These are phyloP conservation scores for Crucibulum laeve DNA, from an alignment of 768 basidiomycete species.

Conservation along the genomic window DNA sequence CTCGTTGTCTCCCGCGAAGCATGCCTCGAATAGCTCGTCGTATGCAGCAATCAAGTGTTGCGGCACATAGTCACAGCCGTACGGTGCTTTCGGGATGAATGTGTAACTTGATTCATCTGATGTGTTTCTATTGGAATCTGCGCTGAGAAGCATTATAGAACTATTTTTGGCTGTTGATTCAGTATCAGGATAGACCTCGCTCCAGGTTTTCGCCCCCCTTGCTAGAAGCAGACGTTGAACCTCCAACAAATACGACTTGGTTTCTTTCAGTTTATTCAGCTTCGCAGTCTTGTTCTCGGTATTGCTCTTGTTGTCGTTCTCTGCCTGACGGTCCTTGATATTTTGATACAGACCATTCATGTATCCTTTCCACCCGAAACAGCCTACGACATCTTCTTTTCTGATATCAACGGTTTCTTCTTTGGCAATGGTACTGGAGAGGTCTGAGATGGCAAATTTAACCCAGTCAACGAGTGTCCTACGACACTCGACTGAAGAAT, in stretches of 20 bases:
- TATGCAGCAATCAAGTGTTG: slow-evolving; percentile 33
- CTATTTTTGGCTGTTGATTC: slow-evolving; percentile 9
- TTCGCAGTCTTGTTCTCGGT: slow-evolving; percentile 7
- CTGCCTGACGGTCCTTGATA: background rate
- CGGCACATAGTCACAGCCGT: slow-evolving; percentile 24
- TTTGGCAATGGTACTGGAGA: slow-evolving; percentile 17
- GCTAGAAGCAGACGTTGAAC: slow-evolving; percentile 25
- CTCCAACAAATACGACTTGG: slow-evolving; percentile 27
- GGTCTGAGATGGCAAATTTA: slow-evolving; percentile 19
- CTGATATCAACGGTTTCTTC: slow-evolving; percentile 8
- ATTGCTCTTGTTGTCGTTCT: slow-evolving; percentile 5
- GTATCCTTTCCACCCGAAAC: slow-evolving; percentile 8
- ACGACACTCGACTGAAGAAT: slow-evolving; percentile 13
- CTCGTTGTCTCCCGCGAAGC: slow-evolving; percentile 45
- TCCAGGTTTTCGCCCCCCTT: slow-evolving; percentile 38
- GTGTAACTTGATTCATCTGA: too few relatives aligned
- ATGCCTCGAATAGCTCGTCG: slow-evolving; percentile 55
- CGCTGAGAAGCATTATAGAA: background rate
- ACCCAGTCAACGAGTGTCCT: slow-evolving; percentile 36
- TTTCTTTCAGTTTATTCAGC: slow-evolving; percentile 18
- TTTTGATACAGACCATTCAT: too few relatives aligned
- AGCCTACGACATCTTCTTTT: background rate
- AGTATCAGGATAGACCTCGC: slow-evolving; percentile 28
- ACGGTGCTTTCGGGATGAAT: slow-evolving; percentile 11
- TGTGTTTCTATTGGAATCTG: too few relatives aligned